Percentiles rank a stretch among this genome's conserved stretches.
Conservation (phyloP, 257 asterid species). For the Solanum ahanhuiri region DNA sequence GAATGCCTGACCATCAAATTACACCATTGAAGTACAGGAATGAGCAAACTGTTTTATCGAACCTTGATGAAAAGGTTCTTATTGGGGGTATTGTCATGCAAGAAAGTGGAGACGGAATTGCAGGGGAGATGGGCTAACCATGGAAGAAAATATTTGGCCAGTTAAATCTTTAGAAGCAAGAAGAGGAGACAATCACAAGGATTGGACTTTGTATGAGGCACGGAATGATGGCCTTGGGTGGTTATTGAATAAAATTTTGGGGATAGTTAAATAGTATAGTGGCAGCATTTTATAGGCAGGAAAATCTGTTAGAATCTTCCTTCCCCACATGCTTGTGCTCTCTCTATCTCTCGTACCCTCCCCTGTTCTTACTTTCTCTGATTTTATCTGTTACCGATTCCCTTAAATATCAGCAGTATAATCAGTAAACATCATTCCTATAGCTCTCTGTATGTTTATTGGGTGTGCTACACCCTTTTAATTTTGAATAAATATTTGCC, state of each 20-base stretch:
- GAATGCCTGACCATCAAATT: not conserved
- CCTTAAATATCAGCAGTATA: not conserved
- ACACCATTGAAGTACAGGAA: not conserved
- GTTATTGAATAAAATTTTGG: not conserved
- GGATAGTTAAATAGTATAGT: not conserved
- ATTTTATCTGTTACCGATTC: not conserved
- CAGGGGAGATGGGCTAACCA: not conserved
- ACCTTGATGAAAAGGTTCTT: not conserved
- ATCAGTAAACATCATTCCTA: not conserved
- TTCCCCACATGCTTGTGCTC: not conserved
- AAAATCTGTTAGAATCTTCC: not conserved
- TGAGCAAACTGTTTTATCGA: not conserved
- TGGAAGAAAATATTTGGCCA: not conserved
- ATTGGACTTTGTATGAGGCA: not conserved
- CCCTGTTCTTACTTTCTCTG: not conserved
- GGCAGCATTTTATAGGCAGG: not conserved
- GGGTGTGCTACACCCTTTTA: not conserved
- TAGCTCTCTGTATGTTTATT: not conserved
- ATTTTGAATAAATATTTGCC: not conserved
- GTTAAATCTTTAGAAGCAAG: not conserved
- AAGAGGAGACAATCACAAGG: not conserved
- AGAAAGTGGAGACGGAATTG: not conserved
- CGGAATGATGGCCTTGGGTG: not conserved
- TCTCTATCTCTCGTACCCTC: not conserved
- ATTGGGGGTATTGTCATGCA: not conserved